These are phyloP conservation scores for Ogataea kodamae DNA, from an alignment of 805 yeast genomes.

Conservation along the genomic window DNA sequence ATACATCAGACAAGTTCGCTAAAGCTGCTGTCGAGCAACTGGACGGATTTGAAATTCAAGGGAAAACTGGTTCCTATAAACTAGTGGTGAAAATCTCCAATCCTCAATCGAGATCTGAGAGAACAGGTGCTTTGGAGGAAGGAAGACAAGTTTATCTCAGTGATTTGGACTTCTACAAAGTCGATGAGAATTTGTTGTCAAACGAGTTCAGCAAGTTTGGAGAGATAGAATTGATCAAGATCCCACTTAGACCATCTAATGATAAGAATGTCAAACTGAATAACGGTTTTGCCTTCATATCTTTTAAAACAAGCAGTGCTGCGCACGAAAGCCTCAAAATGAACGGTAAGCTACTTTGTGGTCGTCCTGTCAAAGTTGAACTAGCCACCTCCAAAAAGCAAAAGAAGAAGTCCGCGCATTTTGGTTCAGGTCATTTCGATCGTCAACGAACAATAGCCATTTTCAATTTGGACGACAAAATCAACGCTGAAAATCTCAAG, in stretches of 20 bases:
- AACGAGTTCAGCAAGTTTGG: constrained; percentile 50
- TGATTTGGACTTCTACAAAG: constrained; percentile 46
- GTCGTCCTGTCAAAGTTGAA: constrained; percentile 46
- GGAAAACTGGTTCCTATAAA: constrained; percentile 30
- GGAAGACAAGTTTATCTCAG: constrained; percentile 56
- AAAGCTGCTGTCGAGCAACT: constrained; percentile 38
- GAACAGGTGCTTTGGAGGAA: constrained; percentile 47
- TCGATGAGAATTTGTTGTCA: constrained; percentile 37
- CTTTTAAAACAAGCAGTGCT: constrained; percentile 39
- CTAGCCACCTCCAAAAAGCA: constrained; percentile 36
- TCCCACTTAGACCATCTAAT: constrained; percentile 40
- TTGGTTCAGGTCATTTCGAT: constrained; percentile 7
- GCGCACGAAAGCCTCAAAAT: constrained; percentile 46
- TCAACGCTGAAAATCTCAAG: constrained; percentile 35
- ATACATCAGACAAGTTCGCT: constrained; percentile 41
- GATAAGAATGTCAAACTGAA: constrained; percentile 36
- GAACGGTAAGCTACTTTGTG: constrained; percentile 41
- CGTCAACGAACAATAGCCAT: constrained; percentile 24
- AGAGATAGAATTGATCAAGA: constrained; percentile 43
- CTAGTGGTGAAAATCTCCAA: constrained; percentile 61
- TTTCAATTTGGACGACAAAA: constrained; percentile 34
- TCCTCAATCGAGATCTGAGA: constrained; percentile 41
- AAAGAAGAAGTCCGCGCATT: constrained; percentile 6
- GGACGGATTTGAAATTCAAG: constrained; percentile 38
- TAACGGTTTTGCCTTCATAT: constrained; percentile 67